A percentile compares a stretch with the other conserved stretches of the same genome.
These are phyloP conservation scores for Ambrosia trifida DNA, from an alignment of 129 eudicot genomes.

Conservation along the genomic window DNA sequence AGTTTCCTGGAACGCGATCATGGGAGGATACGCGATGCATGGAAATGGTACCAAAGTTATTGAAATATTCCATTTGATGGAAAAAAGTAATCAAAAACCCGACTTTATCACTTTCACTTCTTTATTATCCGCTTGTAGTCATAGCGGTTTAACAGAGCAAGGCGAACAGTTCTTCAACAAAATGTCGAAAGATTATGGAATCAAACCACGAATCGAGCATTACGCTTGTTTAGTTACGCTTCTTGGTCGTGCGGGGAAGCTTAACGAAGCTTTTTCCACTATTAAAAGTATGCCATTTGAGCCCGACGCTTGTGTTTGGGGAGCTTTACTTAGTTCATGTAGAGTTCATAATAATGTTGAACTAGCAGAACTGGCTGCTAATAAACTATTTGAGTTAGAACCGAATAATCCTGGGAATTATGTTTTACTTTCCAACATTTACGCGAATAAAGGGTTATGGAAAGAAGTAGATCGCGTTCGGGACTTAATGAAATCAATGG, in stretches of 20 bases:
- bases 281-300: constrained; percentile 69
- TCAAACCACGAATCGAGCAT: constrained; percentile 75
- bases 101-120: constrained; percentile 73
- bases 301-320: constrained; percentile 97
- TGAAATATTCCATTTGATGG: constrained; percentile 57
- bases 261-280: constrained; percentile 70
- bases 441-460: constrained; percentile 81
- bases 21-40: constrained; percentile 87
- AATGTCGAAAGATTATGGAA: constrained; percentile 59
- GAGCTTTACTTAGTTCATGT: constrained; percentile 90
- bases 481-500: constrained; percentile 68
- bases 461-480: constrained; percentile 64
- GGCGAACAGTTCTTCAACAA: constrained; percentile 57
- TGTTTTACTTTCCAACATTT: constrained; percentile 76
- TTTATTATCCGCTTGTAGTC: constrained; percentile 85
- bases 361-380: constrained; percentile 74
- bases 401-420: constrained; percentile 85
- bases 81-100: constrained; percentile 55
- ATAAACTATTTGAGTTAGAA: constrained; percentile 66
- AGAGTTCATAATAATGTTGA: constrained; percentile 57
- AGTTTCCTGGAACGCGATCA: constrained; percentile 80
- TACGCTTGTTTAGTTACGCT: constrained; percentile 85
- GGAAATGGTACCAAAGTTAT: constrained; percentile 63
- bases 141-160: constrained; percentile 75
- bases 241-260: constrained; percentile 84